Evolutionary conservation across 2,329 filamentous ascomycete genomes (phyloP), one percentile per base, ranked within the genome.

Genomic region (Aspergillus glaucus): DNA sequence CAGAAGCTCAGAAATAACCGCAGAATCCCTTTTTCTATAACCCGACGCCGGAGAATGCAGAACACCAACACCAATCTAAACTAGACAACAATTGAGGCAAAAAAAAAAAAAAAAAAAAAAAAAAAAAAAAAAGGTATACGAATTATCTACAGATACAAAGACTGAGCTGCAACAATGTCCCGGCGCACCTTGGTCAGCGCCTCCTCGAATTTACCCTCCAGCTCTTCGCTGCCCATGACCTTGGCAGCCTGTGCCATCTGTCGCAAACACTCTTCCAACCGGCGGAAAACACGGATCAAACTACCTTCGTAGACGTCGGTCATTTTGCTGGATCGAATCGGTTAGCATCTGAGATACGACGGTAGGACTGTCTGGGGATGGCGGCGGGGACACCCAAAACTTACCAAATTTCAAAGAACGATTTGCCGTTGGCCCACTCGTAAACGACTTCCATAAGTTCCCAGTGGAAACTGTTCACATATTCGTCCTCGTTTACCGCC

Each of bases 291-390:
- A 44, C 93, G 89, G 60, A 98, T 97, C 52, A 98, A 76, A 50
- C 89, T 96, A 51, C 93, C 93, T 74, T 98, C 93, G 70, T 96
- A 98, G 24, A 92, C 88, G 61, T 96, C 92, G 24, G 93, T 97
- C 91, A 98, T 96, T 88, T 95, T 95, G 73, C 92, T 95, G 55
- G 6, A 43, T 22, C 62, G 26, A 9, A 15, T 43, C 14, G 17
- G 21, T 50, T 45, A 47, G 45, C 42, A 32, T 34, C 8, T 6
- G 4, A 7, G 52, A 50, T 28, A 28, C 15, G 17, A 15, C 8
- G 14, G 10, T 32, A 26, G 7, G 14, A 37, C 26, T 30, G 9
- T 30, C 9, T 10, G 26, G 26, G 26, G 26, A 30, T 30, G 26
- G 26, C 10, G 37, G 50, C 44, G 50, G 37, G 21, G 24, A 30